These are phyloP conservation scores for Irpex sp. DNA, from an alignment of 1,284 basidiomycete genomes.

Conservation along the genomic window DNA sequence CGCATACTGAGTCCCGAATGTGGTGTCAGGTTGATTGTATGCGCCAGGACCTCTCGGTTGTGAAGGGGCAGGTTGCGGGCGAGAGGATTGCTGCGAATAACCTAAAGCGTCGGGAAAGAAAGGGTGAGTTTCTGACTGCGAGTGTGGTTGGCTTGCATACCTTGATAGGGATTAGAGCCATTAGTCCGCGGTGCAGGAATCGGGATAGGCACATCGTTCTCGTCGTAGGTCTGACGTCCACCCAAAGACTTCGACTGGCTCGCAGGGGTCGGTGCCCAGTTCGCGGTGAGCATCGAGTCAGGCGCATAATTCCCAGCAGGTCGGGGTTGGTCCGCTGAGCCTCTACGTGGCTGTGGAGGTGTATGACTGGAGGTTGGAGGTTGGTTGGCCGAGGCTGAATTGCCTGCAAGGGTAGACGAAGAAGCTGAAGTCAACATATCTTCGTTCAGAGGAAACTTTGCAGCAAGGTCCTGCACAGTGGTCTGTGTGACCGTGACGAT, in stretches of 20 bases:
- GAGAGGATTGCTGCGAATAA: constrained; percentile 5
- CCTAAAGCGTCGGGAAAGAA: neutral
- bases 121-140: constrained; percentile 7
- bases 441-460: constrained; percentile 16
- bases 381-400: neutral
- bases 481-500: constrained; percentile 3
- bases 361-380: neutral
- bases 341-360: neutral
- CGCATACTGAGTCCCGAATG: neutral
- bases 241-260: neutral
- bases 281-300: neutral
- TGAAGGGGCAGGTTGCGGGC: constrained; percentile 8
- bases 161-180: neutral
- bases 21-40: constrained; percentile 1
- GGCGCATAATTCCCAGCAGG: neutral
- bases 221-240: neutral
- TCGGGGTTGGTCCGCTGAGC: neutral
- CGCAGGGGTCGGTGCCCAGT: neutral
- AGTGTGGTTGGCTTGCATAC: neutral
- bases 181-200: constrained; percentile 1
- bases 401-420: constrained; percentile 7
- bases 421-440: constrained; percentile 13
- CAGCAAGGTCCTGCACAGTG: constrained; percentile 9
- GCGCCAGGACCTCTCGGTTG: constrained; percentile 6
- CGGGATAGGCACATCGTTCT: constrained; percentile 10